Base-by-base conservation (phyloP, 192 early-diverging fungal species). In the Podila epicladia region DNA sequence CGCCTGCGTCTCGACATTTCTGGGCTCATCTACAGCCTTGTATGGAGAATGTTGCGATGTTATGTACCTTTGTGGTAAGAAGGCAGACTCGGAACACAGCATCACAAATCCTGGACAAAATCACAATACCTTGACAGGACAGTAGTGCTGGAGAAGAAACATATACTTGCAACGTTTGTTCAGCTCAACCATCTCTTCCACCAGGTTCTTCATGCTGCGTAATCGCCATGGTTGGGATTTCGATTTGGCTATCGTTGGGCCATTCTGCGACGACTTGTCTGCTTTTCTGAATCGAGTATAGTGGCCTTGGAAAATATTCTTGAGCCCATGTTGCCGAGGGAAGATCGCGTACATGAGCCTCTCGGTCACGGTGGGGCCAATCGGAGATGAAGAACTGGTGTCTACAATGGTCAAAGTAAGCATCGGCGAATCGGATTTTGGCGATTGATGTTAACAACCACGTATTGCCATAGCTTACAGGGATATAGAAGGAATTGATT, bases 131-230 rank as follows among this genome's bases (percentile, higher is more conserved):
- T 83, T 71, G 5, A 86, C 87, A 6, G 87, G 85, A 31, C 88
- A 89, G 45, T 72, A 58, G 50, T 72, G 66, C 26, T 84, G 86
- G 53, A 89, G 61, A 38, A 86, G 83, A 31, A 76, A 63, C 19
- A 78, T 71, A 61, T 74, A 85, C 49, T 84, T 83, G 48, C 86
- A 88, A 37, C 67, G 71, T 22, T 59, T 37, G 62, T 87, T 83
- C 37, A 83, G 67, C 37, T 71, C 64, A 31, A 87, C 76, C 88
- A 89, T 86, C 20, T 82, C 64, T 12, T 49, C 49, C 11, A 82
- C 82, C 55, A 88, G 62, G 4, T 11, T 24, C 28, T 37, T 58
- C 83, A 90, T 64, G 9, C 28, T 13, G 0, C 77, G 60, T 19
- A 80, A n/a, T 19, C 77, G 55, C 77, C 77, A 80, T 11, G 37